Conservation (phyloP, 2,329 filamentous ascomycete species). For the Cytospora chrysosperma region DNA sequence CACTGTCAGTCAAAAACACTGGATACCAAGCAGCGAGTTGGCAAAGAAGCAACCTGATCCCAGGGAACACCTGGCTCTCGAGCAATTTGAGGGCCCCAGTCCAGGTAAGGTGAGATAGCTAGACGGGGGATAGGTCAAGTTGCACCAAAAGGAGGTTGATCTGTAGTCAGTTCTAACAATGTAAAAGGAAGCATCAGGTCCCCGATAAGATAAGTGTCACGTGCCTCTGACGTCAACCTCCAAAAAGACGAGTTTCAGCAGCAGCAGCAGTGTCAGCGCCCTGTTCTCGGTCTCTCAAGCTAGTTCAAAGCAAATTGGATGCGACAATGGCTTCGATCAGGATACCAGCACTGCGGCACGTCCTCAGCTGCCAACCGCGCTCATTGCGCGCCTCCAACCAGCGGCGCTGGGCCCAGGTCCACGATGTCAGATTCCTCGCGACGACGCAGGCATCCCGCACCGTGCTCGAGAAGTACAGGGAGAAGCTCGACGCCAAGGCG, state of each 20-base stretch:
- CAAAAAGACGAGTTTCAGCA: not conserved
- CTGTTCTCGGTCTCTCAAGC: not conserved
- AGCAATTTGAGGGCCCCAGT: no score
- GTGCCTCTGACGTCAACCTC: not conserved
- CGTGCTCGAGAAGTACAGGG: slow-evolving; percentile 80
- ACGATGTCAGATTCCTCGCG: slow-evolving; percentile 86
- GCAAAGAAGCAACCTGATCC: no score
- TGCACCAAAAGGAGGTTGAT: no score
- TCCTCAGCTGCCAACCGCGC: slow-evolving; percentile 37
- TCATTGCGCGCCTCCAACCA: slow-evolving; percentile 50
- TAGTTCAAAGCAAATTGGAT: not conserved
- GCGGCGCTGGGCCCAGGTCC: slow-evolving; percentile 85
- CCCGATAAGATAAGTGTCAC: not conserved
- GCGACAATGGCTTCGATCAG: slow-evolving; percentile 49
- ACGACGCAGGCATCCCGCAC: slow-evolving; percentile 68
- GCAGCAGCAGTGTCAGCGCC: not conserved
- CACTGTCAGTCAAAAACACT: no score
- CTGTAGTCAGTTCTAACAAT: no score
- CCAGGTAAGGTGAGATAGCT: no score
- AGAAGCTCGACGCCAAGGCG: slow-evolving; percentile 77
- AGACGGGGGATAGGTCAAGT: no score
- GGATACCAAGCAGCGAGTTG: no score
- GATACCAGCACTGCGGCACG: slow-evolving; percentile 48
- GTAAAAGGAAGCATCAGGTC: no score
- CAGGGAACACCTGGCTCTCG: no score